phyloP scores from a whole-genome alignment of 306 rosid species.

The Lathyrus tuberosus region DNA sequence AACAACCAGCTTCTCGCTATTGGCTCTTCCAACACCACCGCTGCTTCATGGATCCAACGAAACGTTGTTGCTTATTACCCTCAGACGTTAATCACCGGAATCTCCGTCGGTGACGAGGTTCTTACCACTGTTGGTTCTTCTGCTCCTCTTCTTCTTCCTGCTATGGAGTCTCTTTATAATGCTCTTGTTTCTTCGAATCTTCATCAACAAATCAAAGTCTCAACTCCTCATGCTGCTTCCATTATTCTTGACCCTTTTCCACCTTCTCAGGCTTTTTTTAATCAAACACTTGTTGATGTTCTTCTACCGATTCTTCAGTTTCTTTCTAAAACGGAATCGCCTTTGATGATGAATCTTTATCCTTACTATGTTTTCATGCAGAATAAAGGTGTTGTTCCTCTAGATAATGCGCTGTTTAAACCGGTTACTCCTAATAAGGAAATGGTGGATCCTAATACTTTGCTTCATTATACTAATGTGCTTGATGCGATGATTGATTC shows the following conservation, averaged over 20 bases:
- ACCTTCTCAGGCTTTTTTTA: slow-evolving; percentile 91
- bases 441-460: slow-evolving; percentile 96
- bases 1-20: slow-evolving; percentile 89
- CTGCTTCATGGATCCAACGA: slow-evolving; percentile 81
- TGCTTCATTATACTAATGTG: slow-evolving; percentile 85
- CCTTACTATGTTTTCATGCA: slow-evolving; percentile 95
- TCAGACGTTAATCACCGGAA: slow-evolving; percentile 62
- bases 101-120: slow-evolving; percentile 95
- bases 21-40: slow-evolving; percentile 89
- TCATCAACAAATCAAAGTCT: slow-evolving; percentile 63
- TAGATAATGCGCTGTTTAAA: slow-evolving; percentile 81
- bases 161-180: slow-evolving; percentile 70
- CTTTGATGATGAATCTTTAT: slow-evolving; percentile 90
- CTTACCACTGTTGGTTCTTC: slow-evolving; percentile 72
- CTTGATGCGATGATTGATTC: slow-evolving; percentile 93
- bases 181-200: slow-evolving; percentile 86
- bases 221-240: slow-evolving; percentile 85
- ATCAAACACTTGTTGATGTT: slow-evolving; percentile 53
- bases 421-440: slow-evolving; percentile 83
- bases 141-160: slow-evolving; percentile 72
- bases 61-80: slow-evolving; percentile 84
- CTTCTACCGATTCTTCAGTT: slow-evolving; percentile 72
- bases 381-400: slow-evolving; percentile 91
- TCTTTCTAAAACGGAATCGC: slow-evolving; percentile 68
- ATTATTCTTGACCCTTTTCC: slow-evolving; percentile 91